Conservation (phyloP, 331 rosid genomes). For the Malus hybrid region DNA sequence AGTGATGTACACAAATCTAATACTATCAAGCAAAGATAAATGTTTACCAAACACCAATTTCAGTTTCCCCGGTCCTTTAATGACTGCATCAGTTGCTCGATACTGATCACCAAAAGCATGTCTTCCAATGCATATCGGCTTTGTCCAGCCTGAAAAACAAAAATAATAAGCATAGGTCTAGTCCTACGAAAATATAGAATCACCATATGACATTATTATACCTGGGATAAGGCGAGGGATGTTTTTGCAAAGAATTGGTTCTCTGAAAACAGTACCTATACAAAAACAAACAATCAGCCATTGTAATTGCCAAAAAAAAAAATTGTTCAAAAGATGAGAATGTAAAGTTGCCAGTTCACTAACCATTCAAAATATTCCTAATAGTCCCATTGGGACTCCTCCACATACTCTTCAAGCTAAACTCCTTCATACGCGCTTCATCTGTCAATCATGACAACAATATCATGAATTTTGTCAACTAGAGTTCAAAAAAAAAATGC, state of each 20-base stretch:
- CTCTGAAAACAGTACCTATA: slow-evolving; percentile 98
- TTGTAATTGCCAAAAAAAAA: neutral
- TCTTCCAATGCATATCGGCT: slow-evolving; percentile 91
- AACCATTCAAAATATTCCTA: slow-evolving; percentile 94
- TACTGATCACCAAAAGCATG: slow-evolving; percentile 99
- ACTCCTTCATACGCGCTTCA: slow-evolving; percentile 86
- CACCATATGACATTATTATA: slow-evolving; percentile 22
- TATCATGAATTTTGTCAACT: slow-evolving; percentile 7
- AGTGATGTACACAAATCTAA: neutral
- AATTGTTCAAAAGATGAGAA: neutral
- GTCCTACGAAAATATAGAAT: neutral
- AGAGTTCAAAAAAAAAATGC: neutral
- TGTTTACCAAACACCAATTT: slow-evolving; percentile 76
- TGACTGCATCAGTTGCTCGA: slow-evolving; percentile 83
- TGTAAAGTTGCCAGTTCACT: neutral
- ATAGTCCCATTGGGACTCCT: slow-evolving; percentile 98
- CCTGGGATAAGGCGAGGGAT: slow-evolving; percentile 97
- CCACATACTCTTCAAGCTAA: slow-evolving; percentile 87
- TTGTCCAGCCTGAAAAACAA: slow-evolving; percentile 70
- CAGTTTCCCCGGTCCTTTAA: slow-evolving; percentile 84
- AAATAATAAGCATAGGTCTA: slow-evolving; percentile 7
- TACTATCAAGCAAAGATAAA: neutral
- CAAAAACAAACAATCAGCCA: neutral
- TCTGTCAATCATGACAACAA: slow-evolving; percentile 48
- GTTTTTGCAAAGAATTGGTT: slow-evolving; percentile 93